Evolutionary conservation across 768 basidiomycete species (phyloP), one percentile per base, ranked within the genome.

Genomic region (Leccinum incarnatum): DNA sequence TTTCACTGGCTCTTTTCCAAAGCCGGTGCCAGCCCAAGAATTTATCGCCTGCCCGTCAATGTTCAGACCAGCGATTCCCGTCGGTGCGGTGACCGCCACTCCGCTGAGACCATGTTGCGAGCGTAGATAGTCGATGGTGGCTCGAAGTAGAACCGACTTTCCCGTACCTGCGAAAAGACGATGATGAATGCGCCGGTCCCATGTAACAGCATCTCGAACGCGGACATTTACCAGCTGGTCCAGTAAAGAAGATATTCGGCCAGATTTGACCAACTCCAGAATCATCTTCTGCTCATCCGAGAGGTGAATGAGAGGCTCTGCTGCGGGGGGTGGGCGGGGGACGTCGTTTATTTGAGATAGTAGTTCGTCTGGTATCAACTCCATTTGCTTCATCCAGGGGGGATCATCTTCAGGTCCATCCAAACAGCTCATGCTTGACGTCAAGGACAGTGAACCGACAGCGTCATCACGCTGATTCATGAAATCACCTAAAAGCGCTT

Each of bases 171-270:
- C 11, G 32, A 58, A 61, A 17, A 23, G 21, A 23, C 21, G 9
- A 36, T 37, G 30, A 48, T 58, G n/a, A 56, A 47, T 9, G 19
- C 27, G 29, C 12, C n/a, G 15, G 32, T 55, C 50, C 25, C 54
- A n/a, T 25, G 30, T 10, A 29, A 34, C 1, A 34, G 21, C 49
- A 36, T 32, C 47, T 50, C 19, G 58, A 50, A 34, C 1, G 23
- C n/a, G 53, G 53, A 2, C 7, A 34, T 34, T 34, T 57, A 87
- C 88, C 86, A 57, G 89, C 89, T 56, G 85, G 81, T 21, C 89
- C 89, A 2, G 88, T 90, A 70, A 90, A 90, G 74, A 91, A 90
- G 29, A 89, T 78, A 59, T 79, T 88, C 78, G 70, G 1, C 83
- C 83, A 5, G 76, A 75, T 36, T 82, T 76, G 9, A 88, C 84